Conservation (phyloP, 148 eudicot species). For the Dysphania ambrosioides region DNA sequence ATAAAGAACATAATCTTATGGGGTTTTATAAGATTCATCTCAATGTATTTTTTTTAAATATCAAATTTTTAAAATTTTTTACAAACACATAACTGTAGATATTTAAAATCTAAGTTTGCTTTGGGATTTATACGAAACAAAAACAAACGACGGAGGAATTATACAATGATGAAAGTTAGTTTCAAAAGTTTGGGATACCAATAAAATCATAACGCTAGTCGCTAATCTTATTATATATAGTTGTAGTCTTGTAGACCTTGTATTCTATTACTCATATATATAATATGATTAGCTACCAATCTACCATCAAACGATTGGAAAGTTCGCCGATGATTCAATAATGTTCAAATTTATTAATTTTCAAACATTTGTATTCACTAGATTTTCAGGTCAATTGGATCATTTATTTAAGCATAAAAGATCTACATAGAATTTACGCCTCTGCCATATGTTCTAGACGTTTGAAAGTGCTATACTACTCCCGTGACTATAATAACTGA, state of each 20-base stretch:
- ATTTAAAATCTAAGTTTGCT: too few species aligned
- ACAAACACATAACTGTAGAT: too few species aligned
- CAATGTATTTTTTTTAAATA: too few species aligned
- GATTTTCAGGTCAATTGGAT: not conserved
- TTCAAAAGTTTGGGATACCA: not conserved
- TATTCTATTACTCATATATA: not conserved
- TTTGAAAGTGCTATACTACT: not conserved
- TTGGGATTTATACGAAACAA: too few species aligned
- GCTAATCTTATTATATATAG: too few species aligned
- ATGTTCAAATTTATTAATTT: not conserved
- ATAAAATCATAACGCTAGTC: not conserved
- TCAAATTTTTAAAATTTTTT: too few species aligned
- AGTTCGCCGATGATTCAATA: not conserved
- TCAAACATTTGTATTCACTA: not conserved
- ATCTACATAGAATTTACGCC: not conserved
- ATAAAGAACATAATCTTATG: too few species aligned
- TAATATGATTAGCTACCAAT: not conserved
- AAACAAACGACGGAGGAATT: too few species aligned
- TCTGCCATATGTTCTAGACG: not conserved
- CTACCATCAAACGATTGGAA: conserved; percentile 5
- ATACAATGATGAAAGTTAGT: too few species aligned
- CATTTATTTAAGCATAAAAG: not conserved
- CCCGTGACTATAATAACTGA: too few species aligned
- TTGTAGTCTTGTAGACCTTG: not conserved
- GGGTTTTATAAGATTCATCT: too few species aligned